A percentile compares a stretch with the other conserved stretches of the same genome.
phyloP scores from a whole-genome alignment of 2,329 filamentous ascomycete genomes.

The Mollisiaceae sp. region DNA sequence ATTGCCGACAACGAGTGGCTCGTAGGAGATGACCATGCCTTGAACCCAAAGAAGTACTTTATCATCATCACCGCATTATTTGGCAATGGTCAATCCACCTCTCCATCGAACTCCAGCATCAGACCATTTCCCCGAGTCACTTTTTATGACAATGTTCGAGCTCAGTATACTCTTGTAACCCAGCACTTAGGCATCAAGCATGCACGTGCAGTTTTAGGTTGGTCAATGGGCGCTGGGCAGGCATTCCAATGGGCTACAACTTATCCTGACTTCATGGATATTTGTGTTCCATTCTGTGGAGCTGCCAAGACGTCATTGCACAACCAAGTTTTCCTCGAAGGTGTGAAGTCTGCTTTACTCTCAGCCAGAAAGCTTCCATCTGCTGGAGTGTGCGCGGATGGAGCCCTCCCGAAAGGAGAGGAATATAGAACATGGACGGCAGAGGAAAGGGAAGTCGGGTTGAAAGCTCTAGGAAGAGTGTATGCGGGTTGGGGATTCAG shows the following conservation, averaged over 20 bases:
- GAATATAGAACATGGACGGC: slow-evolving; percentile 55
- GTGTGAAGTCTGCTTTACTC: slow-evolving; percentile 65
- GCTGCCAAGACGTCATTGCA: slow-evolving; percentile 67
- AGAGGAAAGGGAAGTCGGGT: slow-evolving; percentile 57
- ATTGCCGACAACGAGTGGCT: slow-evolving; percentile 80
- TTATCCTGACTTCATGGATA: slow-evolving; percentile 61
- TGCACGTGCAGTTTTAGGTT: slow-evolving; percentile 67
- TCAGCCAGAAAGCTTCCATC: slow-evolving; percentile 60
- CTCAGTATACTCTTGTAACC: slow-evolving; percentile 70
- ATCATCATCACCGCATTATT: slow-evolving; percentile 73
- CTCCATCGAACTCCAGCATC: slow-evolving; percentile 65
- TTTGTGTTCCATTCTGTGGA: slow-evolving; percentile 69
- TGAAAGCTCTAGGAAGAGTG: slow-evolving; percentile 75
- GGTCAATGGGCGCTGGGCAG: slow-evolving; percentile 74
- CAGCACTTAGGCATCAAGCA: slow-evolving; percentile 64
- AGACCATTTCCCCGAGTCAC: slow-evolving; percentile 65
- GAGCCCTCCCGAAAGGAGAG: slow-evolving; percentile 45
- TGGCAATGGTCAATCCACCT: slow-evolving; percentile 71
- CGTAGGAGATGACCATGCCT: slow-evolving; percentile 52
- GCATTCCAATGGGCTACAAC: slow-evolving; percentile 64
- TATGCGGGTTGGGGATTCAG: slow-evolving; percentile 86
- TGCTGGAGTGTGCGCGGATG: slow-evolving; percentile 54
- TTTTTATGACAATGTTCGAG: slow-evolving; percentile 72
- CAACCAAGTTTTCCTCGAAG: slow-evolving; percentile 71
- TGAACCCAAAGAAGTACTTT: slow-evolving; percentile 69